These are phyloP conservation scores for Vitis rotundifolia DNA, from an alignment of 164 flowering plant species.

Conservation along the genomic window DNA sequence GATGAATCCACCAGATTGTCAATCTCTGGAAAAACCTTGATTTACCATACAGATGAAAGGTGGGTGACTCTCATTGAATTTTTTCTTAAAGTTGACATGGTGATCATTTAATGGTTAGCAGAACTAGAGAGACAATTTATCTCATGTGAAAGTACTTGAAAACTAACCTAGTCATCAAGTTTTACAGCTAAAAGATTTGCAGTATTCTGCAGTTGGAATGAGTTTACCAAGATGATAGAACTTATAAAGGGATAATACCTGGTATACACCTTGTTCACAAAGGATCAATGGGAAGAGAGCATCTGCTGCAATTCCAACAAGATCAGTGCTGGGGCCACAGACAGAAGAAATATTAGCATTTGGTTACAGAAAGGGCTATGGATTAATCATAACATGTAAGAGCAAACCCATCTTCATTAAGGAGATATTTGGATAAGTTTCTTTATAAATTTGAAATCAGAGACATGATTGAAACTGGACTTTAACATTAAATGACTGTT, in stretches of 20 bases:
- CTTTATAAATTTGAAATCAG: neutral
- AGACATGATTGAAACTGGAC: no score
- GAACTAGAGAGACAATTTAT: neutral
- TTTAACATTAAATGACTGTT: no score
- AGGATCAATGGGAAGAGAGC: slow-evolving; percentile 89
- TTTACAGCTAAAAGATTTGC: neutral
- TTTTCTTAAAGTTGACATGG: no score
- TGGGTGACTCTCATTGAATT: no score
- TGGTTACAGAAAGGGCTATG: neutral
- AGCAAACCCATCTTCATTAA: neutral
- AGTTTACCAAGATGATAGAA: neutral
- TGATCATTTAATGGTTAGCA: no score
- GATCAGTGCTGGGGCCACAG: slow-evolving; percentile 57
- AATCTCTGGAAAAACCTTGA: no score
- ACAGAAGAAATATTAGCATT: slow-evolving; percentile 8
- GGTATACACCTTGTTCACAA: slow-evolving; percentile 77
- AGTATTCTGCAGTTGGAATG: neutral
- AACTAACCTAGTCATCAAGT: neutral
- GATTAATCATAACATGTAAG: neutral
- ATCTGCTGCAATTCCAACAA: slow-evolving; percentile 85
- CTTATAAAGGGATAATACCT: slow-evolving; percentile 40
- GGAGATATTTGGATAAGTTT: neutral
- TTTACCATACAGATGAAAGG: no score
- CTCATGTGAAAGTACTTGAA: neutral
- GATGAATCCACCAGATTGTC: no score